Evolutionary conservation across 768 basidiomycete genomes (phyloP), one percentile per base, ranked within the genome.

Genomic region (Tylopilus rubrobrunneus): DNA sequence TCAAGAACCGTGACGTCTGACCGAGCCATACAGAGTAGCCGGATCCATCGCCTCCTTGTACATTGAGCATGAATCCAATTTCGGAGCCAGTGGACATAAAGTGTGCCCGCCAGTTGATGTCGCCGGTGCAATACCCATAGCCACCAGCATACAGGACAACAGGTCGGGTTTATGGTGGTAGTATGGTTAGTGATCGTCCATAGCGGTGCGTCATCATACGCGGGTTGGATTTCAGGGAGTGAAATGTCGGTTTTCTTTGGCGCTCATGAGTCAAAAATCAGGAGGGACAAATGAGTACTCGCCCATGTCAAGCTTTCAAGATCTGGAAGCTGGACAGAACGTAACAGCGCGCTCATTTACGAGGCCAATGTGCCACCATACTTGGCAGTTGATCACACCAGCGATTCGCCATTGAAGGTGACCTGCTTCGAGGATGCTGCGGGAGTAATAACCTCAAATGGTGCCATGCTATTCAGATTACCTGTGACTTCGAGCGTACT

Each of bases 51-150:
- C 80, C 79, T 43, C 80, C 79, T 56, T 70, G 69, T 6, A 81
- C 61, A 34, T 72, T 58, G 23, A 71, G 63, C 21, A 49, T 69
- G 59, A 81, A 72, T 2, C 70, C 78, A 1, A 72, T 76, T 62
- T 81, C 79, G 10, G 65, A 52, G 7, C 78, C 77, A 0, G 73
- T 74, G 4, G 78, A 75, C 40, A 57, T 74, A 67, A 81, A 81
- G 50, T 78, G 77, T 14, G 72, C 79, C 7, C 79, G 73, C 78
- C 78, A 81, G 28, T 81, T 56, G 49, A 80, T 76, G 56, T 76
- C 78, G 2, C 79, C 79, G 3, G 75, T 79, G 62, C 78, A 78
- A 57, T 70, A 80, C 12, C 77, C 78, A 48, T 80, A 80, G 45
- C 79, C 76, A 42, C 78, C 75, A 0, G 76, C 73, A 43, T 74